Conservation (phyloP, 2,329 filamentous ascomycete species). For the Exophiala xenobiotica region DNA sequence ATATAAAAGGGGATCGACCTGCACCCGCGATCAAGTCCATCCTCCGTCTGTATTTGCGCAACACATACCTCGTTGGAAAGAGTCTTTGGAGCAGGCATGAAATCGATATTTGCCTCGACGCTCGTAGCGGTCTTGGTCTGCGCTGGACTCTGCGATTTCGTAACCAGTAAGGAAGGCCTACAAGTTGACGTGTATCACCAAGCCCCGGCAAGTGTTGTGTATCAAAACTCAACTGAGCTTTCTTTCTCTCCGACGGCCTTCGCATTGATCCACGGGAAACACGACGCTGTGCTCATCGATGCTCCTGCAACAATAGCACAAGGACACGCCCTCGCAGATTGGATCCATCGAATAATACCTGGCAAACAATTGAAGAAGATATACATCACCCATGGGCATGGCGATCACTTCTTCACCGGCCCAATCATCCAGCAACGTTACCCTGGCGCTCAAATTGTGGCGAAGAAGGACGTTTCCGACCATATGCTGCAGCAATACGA, state of each 20-base stretch:
- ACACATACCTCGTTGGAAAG: too few relatives aligned
- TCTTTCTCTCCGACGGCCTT: conserved; percentile 18
- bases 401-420: conserved; percentile 43
- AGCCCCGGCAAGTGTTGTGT: conserved; percentile 5
- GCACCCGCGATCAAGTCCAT: too few relatives aligned
- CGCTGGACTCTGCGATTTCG: conserved; percentile 3
- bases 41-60: too few relatives aligned
- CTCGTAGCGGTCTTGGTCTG: background rate
- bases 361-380: conserved; percentile 36
- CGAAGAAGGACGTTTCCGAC: conserved; percentile 23
- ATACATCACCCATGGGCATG: conserved; percentile 45
- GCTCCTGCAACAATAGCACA: conserved; percentile 35
- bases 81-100: background rate
- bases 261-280: conserved; percentile 31
- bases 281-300: conserved; percentile 42
- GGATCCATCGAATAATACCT: conserved; percentile 38
- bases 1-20: too few relatives aligned
- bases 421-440: conserved; percentile 33
- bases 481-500: conserved; percentile 26
- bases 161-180: conserved; percentile 9
- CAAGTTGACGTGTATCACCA: conserved; percentile 14
- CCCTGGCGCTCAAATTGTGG: conserved; percentile 29
- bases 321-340: conserved; percentile 35
- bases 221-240: conserved; percentile 6
- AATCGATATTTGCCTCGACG: background rate